A percentile compares a stretch with the other conserved stretches of the same genome.
Evolutionary conservation across 495 filamentous ascomycete genomes (phyloP).

Genomic region (Neurospora intermedia): DNA sequence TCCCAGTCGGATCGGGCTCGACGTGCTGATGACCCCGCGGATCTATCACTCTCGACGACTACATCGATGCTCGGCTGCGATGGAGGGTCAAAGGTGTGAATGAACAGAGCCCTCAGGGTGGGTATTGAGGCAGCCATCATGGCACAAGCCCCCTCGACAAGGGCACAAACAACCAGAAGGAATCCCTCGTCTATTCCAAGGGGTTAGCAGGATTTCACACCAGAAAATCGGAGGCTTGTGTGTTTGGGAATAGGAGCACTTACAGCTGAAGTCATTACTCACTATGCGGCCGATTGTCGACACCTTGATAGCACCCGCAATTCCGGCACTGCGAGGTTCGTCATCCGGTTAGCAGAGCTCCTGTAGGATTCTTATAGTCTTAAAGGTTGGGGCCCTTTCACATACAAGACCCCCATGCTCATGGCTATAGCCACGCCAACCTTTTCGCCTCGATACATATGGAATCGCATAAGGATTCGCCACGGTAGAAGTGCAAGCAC

Average conservation of each 20-base stretch:
- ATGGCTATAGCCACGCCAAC: constrained; percentile 20
- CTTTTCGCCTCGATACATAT: constrained; percentile 22
- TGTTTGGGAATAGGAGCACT: not conserved
- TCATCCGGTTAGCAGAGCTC: not conserved
- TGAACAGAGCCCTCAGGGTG: constrained; percentile 17
- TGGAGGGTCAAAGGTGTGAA: not conserved
- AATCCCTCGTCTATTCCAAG: constrained; percentile 16
- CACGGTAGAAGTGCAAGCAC: constrained; percentile 17
- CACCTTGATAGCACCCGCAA: not conserved
- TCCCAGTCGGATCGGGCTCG: not conserved
- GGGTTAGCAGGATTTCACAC: not conserved
- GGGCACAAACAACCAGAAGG: constrained; percentile 20
- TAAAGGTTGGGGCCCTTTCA: not conserved
- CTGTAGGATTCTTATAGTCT: not conserved
- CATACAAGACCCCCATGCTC: constrained; percentile 22
- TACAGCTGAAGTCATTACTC: not conserved
- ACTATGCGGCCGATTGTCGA: not conserved
- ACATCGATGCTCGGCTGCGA: not conserved
- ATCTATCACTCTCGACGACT: not conserved
- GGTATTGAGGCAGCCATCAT: constrained; percentile 30
- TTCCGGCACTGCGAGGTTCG: not conserved
- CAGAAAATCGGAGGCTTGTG: not conserved
- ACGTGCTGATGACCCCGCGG: not conserved
- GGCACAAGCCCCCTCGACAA: constrained; percentile 22
- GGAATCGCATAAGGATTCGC: constrained; percentile 13